phyloP scores from a whole-genome alignment of 306 rosid genomes.

The Ochetophila trinervis region DNA sequence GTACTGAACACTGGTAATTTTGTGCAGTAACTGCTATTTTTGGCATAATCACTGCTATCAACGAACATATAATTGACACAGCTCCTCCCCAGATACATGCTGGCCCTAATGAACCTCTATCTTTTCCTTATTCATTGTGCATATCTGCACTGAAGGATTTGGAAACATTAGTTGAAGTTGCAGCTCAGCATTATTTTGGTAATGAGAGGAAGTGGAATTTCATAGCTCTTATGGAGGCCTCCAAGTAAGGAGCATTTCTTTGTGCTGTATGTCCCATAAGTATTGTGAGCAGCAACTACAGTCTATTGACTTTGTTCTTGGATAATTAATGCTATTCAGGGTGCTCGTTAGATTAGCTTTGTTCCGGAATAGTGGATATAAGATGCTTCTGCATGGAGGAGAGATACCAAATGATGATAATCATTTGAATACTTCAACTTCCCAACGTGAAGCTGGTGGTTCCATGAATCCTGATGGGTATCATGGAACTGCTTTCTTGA shows the following conservation, averaged over 20 bases:
- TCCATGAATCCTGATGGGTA: conserved; percentile 31
- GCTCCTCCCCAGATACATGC: conserved; percentile 39
- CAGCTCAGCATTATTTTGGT: conserved; percentile 79
- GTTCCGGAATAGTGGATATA: conserved; percentile 79
- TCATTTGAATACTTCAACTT: conserved; percentile 31
- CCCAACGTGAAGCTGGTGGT: conserved; percentile 34
- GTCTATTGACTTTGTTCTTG: conserved; percentile 6
- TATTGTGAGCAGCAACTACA: conserved; percentile 22
- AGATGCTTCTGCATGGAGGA: conserved; percentile 83
- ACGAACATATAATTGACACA: conserved; percentile 76
- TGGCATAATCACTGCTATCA: conserved; percentile 86
- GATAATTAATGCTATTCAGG: conserved; percentile 47
- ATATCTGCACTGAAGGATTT: conserved; percentile 86
- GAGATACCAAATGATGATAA: conserved; percentile 55
- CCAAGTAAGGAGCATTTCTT: conserved; percentile 58
- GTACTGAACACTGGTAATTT: conserved; percentile 15
- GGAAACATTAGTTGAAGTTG: conserved; percentile 90
- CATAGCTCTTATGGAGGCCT: conserved; percentile 80
- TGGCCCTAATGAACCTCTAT: conserved; percentile 42
- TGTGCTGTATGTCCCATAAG: conserved; percentile 13
- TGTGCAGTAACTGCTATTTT: conserved; percentile 74
- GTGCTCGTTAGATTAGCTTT: conserved; percentile 76
- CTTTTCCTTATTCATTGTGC: conserved; percentile 78
- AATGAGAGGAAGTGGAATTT: conserved; percentile 91
- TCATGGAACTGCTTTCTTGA: conserved; percentile 35